Conservation (phyloP, 176 grass and related monocot species). For the Triticum urartu region DNA sequence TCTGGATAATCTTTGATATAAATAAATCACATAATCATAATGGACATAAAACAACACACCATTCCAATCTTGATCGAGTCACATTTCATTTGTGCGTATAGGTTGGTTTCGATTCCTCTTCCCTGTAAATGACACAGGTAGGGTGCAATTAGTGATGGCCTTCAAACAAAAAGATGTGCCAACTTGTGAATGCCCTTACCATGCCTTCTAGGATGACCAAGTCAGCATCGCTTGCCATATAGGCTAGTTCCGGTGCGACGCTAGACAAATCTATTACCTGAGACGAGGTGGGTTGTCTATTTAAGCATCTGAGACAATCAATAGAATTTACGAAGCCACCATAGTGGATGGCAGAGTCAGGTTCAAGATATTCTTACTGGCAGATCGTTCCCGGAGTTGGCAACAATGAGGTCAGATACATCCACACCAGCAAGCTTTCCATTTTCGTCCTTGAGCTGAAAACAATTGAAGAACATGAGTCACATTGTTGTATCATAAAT, state of each 20-base stretch:
- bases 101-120: conserved; percentile 94
- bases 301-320: conserved; percentile 2
- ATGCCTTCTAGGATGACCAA: conserved; percentile 90
- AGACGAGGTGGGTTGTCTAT: not conserved
- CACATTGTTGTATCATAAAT: not conserved
- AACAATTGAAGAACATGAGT: conserved; percentile 29
- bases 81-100: conserved; percentile 89
- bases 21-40: conserved; percentile 12
- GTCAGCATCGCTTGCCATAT: conserved; percentile 76
- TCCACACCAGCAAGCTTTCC: conserved; percentile 86
- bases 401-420: conserved; percentile 72
- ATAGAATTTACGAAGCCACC: not conserved
- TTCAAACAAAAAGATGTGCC: not conserved
- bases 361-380: conserved; percentile 58
- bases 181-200: conserved; percentile 49
- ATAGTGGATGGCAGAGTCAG: not conserved
- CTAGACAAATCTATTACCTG: conserved; percentile 92
- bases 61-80: conserved; percentile 98
- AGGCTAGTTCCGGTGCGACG: conserved; percentile 85
- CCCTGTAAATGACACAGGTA: conserved; percentile 51
- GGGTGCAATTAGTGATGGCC: not conserved
- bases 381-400: conserved; percentile 94
- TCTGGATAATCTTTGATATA: not conserved
- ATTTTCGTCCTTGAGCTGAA: conserved; percentile 89
- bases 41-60: conserved; percentile 40